Evolutionary conservation across 169 alveolate genomes (phyloP), one percentile per base, ranked within the genome.

Genomic region (Eimeria tenella): DNA sequence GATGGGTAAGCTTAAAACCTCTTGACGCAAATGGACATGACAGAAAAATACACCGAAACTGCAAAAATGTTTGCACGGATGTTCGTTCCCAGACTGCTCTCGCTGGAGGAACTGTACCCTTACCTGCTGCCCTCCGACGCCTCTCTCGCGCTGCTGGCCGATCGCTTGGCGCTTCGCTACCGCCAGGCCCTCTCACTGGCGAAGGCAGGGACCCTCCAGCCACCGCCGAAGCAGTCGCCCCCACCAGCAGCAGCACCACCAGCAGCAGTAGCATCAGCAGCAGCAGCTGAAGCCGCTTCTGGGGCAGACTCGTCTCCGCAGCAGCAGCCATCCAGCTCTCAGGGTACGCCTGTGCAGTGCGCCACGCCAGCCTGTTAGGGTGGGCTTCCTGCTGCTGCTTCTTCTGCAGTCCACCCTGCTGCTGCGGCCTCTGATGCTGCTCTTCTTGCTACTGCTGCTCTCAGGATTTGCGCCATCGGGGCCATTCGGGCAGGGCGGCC

Each of bases 41-140:
- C 42, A 31, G 42, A 31, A 31, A 31, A 31, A 31, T 31, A 2
- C 42, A 31, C 42, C 42, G 42, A 31, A 31, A 31, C 42, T 31
- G 42, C 42, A 31, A 31, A 31, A 31, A 2, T 31, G 42, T 31
- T 31, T 31, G 42, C 42, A 31, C 42, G 42, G 0, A 31, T 31
- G 42, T 31, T 31, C 42, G 42, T 31, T 0, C 42, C 0, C 91
- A 83, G 91, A 11, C 23, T 83, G 21, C 74, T 86, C 25, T 86
- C 93, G 11, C 82, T 86, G 11, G 82, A 86, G 55, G 93, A 31
- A 23, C 68, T 86, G 19, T 86, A 86, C 82, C 93, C 93, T n/a
- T 52, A 86, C 82, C 68, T 86, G 50, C 63, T 50, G 83, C 93
- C 93, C 6, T 62, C 93, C 50, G 93, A 86, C 53, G 93, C 93